These are phyloP conservation scores for Pseudozyma sp. DNA, from an alignment of 1,284 basidiomycete species.

Conservation along the genomic window DNA sequence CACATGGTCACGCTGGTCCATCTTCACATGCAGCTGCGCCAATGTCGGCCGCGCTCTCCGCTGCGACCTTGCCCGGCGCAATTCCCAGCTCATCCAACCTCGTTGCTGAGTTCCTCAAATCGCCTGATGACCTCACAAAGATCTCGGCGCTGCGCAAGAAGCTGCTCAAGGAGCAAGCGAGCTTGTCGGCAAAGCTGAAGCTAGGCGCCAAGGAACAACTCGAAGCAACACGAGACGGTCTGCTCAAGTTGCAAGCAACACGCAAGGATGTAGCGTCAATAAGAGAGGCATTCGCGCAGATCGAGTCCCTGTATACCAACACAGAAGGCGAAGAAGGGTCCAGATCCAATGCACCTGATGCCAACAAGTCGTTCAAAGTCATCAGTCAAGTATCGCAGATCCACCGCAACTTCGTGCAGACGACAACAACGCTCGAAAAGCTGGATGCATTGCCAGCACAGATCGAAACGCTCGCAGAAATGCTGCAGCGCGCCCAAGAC, in stretches of 20 bases:
- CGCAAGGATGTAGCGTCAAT: conserved; percentile 84
- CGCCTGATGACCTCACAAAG: conserved; percentile 93
- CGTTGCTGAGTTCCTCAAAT: conserved; percentile 65
- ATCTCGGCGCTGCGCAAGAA: conserved; percentile 90
- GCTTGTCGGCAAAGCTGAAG: conserved; percentile 92
- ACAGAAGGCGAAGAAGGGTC: conserved; percentile 29
- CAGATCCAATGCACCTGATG: conserved; percentile 32
- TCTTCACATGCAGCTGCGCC: conserved; percentile 14
- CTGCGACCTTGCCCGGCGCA: conserved; percentile 21
- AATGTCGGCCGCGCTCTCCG: conserved; percentile 29
- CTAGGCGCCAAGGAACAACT: conserved; percentile 94
- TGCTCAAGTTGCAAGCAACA: conserved; percentile 85
- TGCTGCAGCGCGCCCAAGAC: conserved; percentile 80
- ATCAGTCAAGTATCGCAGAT: conserved; percentile 83
- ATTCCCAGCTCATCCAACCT: conserved; percentile 36
- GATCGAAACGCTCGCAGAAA: conserved; percentile 81
- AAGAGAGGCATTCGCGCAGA: conserved; percentile 89
- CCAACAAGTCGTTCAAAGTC: conserved; percentile 53
- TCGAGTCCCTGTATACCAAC: conserved; percentile 76
- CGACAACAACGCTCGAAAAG: conserved; percentile 93
- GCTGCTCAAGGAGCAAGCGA: conserved; percentile 93
- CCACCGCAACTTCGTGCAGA: conserved; percentile 93
- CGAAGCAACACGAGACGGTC: conserved; percentile 87
- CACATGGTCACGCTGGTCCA: conserved; percentile 25
- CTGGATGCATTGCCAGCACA: conserved; percentile 88